phyloP scores from a whole-genome alignment of 2,329 filamentous ascomycete genomes.

The Cladosporium halotolerans region DNA sequence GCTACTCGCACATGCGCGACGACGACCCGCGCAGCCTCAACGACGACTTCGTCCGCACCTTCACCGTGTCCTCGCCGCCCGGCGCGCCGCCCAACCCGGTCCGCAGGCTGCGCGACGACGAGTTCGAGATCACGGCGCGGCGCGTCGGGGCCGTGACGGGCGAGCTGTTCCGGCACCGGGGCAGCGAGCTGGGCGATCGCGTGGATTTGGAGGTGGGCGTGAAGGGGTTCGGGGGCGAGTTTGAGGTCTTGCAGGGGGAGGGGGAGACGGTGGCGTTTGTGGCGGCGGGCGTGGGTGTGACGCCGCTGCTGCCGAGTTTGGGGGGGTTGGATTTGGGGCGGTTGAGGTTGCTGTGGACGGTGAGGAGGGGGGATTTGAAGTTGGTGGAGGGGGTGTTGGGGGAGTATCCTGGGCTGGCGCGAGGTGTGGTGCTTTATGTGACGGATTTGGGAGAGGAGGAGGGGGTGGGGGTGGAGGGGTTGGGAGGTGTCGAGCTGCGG shows the following conservation, averaged over 20 bases:
- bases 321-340: constrained; percentile 28
- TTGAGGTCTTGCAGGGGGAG: constrained; percentile 32
- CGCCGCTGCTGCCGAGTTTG: constrained; percentile 61
- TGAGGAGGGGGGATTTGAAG: constrained; percentile 55
- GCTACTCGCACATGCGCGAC: constrained; percentile 79
- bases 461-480: constrained; percentile 36
- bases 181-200: constrained; percentile 20
- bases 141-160: constrained; percentile 63
- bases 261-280: constrained; percentile 54
- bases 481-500: constrained; percentile 31
- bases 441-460: constrained; percentile 37
- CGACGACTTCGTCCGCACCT: constrained; percentile 77
- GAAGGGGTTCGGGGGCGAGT: constrained; percentile 66
- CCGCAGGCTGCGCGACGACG: constrained; percentile 28
- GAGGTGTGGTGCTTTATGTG: constrained; percentile 56
- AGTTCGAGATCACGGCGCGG: constrained; percentile 67
- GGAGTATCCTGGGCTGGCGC: constrained; percentile 46
- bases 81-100: constrained; percentile 23
- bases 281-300: constrained; percentile 77
- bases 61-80: constrained; percentile 66
- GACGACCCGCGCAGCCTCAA: constrained; percentile 74
- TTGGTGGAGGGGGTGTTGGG: constrained; percentile 57
- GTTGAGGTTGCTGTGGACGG: constrained; percentile 62
- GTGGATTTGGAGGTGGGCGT: constrained; percentile 56
- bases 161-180: constrained; percentile 49